A percentile compares a stretch with the other conserved stretches of the same genome.
Conservation (phyloP, 768 basidiomycete genomes). For the Pleurotus cornucopiae region DNA sequence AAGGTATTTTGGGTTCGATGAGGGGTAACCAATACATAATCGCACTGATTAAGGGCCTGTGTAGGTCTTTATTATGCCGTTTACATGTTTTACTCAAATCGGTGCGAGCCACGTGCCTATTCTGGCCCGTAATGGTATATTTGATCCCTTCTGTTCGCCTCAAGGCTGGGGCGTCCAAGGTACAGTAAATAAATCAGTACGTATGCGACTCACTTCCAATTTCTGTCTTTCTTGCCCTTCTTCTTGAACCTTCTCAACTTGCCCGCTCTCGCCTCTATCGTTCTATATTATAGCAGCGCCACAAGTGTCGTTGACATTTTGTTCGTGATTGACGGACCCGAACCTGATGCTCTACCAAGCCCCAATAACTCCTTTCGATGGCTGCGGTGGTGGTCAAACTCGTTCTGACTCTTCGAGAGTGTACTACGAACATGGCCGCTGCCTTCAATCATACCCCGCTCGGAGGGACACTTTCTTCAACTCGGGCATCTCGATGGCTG, state of each 20-base stretch:
- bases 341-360: background rate
- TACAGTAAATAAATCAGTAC: constrained; percentile 6
- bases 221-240: constrained; percentile 1
- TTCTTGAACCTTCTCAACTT: no score
- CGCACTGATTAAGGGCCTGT: background rate
- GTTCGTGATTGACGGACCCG: background rate
- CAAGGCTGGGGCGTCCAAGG: constrained; percentile 6
- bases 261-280: background rate
- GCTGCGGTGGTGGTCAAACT: no score
- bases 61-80: background rate
- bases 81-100: constrained; percentile 3
- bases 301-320: no score
- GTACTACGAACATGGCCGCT: no score
- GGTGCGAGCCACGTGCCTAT: constrained; percentile 7
- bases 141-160: constrained; percentile 8
- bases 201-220: constrained; percentile 1
- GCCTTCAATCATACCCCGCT: no score
- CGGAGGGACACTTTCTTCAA: no score
- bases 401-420: no score
- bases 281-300: no score
- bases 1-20: background rate
- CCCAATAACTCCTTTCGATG: no score
- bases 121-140: background rate
- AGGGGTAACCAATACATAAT: background rate
- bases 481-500: no score